Evolutionary conservation across 495 filamentous ascomycete genomes (phyloP).

Genomic region (Cryomyces minteri): DNA sequence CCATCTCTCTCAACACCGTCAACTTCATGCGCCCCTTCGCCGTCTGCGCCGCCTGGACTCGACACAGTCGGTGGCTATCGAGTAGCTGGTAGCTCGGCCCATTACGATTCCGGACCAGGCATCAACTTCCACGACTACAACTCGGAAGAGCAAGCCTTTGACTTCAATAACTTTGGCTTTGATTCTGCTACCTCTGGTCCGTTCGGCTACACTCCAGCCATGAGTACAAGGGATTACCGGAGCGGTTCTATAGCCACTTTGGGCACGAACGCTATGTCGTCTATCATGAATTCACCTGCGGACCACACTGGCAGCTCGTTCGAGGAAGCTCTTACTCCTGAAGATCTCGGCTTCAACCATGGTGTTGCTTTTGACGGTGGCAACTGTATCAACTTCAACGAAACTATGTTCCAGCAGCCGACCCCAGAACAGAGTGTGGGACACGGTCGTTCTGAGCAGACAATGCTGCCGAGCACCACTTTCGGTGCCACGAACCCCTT

Average conservation of each 20-base stretch:
- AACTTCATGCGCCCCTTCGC: conserved; percentile 9
- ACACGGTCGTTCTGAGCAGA: not conserved
- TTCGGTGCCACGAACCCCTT: not conserved
- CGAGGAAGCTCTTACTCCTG: conserved; percentile 8
- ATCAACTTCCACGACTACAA: too few species aligned
- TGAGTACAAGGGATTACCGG: conserved; percentile 6
- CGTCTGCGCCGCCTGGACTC: conserved; percentile 2
- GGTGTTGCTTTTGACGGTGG: conserved; percentile 9
- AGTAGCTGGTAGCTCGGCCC: not conserved
- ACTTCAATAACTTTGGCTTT: conserved; percentile 6
- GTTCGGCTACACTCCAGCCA: conserved; percentile 2
- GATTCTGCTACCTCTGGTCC: conserved; percentile 7
- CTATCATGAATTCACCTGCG: conserved; percentile 3
- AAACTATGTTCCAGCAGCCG: conserved; percentile 9
- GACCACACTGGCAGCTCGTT: conserved; percentile 9
- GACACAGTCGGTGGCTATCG: not conserved
- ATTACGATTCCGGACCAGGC: conserved; percentile 1
- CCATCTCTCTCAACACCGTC: conserved; percentile 4
- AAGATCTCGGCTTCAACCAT: conserved; percentile 12
- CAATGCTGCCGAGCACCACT: not conserved
- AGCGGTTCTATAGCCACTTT: conserved; percentile 1
- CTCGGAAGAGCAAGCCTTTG: conserved; percentile 4
- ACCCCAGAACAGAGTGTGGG: conserved; percentile 6
- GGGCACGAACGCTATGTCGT: not conserved
- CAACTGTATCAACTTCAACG: not conserved